These are phyloP conservation scores for Agaricus sinodeliciosus DNA, from an alignment of 768 basidiomycete species.

Conservation along the genomic window DNA sequence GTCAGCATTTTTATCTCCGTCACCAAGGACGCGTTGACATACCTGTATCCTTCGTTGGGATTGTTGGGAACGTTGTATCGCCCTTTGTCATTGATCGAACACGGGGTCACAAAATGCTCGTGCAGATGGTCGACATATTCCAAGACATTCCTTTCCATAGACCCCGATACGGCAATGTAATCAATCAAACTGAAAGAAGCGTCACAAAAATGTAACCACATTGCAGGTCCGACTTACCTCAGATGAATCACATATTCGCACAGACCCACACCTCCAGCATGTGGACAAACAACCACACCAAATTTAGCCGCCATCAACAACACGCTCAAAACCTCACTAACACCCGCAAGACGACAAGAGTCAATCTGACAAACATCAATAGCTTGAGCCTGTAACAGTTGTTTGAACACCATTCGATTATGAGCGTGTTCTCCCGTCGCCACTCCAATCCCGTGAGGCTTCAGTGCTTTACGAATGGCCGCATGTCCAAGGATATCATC, in stretches of 20 bases:
- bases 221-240: constrained; percentile 33
- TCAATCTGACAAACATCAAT: constrained; percentile 97
- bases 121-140: constrained; percentile 90
- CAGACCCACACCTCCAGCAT: constrained; percentile 90
- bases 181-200: constrained; percentile 64
- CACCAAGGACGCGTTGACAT: constrained; percentile 10
- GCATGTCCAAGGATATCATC: constrained; percentile 88
- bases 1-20: not conserved
- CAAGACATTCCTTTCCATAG: constrained; percentile 91
- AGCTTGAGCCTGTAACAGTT: constrained; percentile 82
- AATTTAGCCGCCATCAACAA: constrained; percentile 87
- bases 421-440: constrained; percentile 95
- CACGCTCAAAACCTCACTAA: constrained; percentile 88
- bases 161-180: constrained; percentile 86
- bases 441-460: constrained; percentile 78
- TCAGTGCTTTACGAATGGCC: constrained; percentile 69
- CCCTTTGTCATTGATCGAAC: constrained; percentile 79
- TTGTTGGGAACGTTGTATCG: constrained; percentile 83
- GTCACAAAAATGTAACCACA: not conserved
- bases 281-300: constrained; percentile 83
- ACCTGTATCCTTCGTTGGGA: constrained; percentile 77
- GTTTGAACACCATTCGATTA: constrained; percentile 95
- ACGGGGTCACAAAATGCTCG: constrained; percentile 87
- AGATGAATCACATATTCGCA: constrained; percentile 90
- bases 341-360: constrained; percentile 88